Conservation (phyloP, 148 eudicot genomes). For the Arctostaphylos glauca region DNA sequence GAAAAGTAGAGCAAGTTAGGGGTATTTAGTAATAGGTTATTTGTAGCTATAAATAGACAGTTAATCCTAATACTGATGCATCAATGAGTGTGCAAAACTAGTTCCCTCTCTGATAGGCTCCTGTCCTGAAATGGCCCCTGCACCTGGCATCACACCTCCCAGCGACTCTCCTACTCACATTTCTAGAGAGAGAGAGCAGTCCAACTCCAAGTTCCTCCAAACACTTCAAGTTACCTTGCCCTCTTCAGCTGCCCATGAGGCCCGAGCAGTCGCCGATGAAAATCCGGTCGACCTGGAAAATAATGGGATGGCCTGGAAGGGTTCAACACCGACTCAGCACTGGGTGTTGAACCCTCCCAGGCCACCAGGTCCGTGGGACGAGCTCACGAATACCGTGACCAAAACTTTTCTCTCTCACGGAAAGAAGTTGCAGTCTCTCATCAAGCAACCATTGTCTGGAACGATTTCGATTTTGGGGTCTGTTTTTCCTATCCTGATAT, state of each 20-base stretch:
- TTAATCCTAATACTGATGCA: neutral
- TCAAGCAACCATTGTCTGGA: conserved; percentile 17
- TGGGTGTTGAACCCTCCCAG: conserved; percentile 34
- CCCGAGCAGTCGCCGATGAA: neutral
- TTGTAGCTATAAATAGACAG: neutral
- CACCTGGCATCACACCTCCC: neutral
- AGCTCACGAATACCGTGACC: neutral
- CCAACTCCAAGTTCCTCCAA: conserved; percentile 34
- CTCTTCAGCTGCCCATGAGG: conserved; percentile 6
- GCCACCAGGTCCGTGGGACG: conserved; percentile 29
- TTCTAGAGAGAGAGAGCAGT: conserved; percentile 16
- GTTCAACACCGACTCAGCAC: neutral
- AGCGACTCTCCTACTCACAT: conserved; percentile 7
- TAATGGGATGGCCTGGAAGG: conserved; percentile 3
- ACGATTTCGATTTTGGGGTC: conserved; percentile 14
- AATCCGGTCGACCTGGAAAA: conserved; percentile 5
- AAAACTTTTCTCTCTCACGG: neutral
- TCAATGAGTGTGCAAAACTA: neutral
- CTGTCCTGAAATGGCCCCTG: neutral
- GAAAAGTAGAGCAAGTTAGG: neutral
- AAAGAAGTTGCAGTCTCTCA: conserved; percentile 8
- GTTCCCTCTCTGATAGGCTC: neutral
- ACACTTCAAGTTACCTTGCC: conserved; percentile 36
- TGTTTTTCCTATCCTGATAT: conserved; percentile 29
- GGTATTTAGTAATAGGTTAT: neutral